Evolutionary conservation across 192 early-diverging fungal genomes (phyloP).

Genomic region (Geranomyces michiganensis): DNA sequence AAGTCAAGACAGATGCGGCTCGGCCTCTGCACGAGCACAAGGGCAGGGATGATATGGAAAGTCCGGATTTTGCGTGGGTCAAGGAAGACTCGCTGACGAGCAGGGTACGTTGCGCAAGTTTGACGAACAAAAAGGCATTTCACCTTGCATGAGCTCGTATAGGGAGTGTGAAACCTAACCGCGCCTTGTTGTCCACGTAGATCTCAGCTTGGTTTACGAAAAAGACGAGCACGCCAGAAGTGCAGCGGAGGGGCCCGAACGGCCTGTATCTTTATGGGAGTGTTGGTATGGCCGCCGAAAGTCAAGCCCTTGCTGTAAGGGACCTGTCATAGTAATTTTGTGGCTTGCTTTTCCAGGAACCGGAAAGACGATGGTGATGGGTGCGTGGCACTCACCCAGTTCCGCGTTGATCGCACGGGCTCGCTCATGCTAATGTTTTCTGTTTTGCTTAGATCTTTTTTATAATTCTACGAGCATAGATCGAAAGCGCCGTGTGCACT

Average conservation of each 20-base stretch:
- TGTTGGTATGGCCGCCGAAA: slow-evolving; percentile 27
- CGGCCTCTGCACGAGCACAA: slow-evolving; percentile 25
- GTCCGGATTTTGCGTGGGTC: slow-evolving; percentile 41
- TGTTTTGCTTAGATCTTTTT: slow-evolving; percentile 68
- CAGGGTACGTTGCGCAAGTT: slow-evolving; percentile 16
- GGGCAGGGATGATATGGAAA: slow-evolving; percentile 27
- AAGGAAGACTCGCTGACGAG: slow-evolving; percentile 17
- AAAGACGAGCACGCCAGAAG: slow-evolving; percentile 1
- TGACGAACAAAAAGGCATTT: no score
- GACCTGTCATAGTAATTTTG: no score
- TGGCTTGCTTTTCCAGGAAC: slow-evolving; percentile 41
- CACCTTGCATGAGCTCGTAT: no score
- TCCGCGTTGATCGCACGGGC: neutral
- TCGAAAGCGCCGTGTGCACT: slow-evolving; percentile 88
- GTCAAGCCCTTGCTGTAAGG: no score
- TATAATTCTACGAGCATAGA: slow-evolving; percentile 73
- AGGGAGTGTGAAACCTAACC: no score
- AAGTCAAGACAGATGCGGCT: neutral
- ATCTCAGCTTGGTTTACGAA: neutral
- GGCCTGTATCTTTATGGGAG: slow-evolving; percentile 53
- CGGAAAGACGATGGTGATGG: slow-evolving; percentile 94
- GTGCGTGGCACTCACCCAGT: neutral
- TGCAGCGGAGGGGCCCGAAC: slow-evolving; percentile 30
- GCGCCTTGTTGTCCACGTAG: neutral
- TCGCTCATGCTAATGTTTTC: neutral